Evolutionary conservation across 1,284 basidiomycete genomes (phyloP).

Genomic region (Ganoderma sinense): DNA sequence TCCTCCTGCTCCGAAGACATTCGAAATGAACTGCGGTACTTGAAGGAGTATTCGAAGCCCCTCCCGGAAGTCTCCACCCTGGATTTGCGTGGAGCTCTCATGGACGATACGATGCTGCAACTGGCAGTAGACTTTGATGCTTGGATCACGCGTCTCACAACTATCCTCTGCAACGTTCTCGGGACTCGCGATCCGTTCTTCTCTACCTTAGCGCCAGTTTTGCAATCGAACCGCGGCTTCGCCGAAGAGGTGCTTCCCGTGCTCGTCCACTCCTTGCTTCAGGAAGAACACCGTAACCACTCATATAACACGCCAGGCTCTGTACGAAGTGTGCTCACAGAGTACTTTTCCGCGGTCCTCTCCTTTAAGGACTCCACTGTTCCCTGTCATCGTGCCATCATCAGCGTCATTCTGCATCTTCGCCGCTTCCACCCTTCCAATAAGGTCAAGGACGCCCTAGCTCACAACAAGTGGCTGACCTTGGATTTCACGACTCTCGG

Average conservation of each 20-base stretch:
- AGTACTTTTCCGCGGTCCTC: conserved; percentile 72
- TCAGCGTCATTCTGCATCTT: conserved; percentile 85
- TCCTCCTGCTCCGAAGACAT: conserved; percentile 52
- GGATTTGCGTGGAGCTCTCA: conserved; percentile 48
- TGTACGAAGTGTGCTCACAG: conserved; percentile 54
- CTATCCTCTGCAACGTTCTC: conserved; percentile 68
- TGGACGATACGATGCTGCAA: conserved; percentile 47
- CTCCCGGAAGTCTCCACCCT: conserved; percentile 39
- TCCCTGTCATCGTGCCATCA: conserved; percentile 67
- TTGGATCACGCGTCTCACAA: conserved; percentile 76
- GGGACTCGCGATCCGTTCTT: conserved; percentile 69
- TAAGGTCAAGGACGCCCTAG: conserved; percentile 57
- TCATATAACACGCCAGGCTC: conserved; percentile 23
- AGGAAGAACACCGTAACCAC: conserved; percentile 41
- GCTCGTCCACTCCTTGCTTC: conserved; percentile 77
- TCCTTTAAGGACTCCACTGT: conserved; percentile 48
- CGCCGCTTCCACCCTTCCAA: conserved; percentile 65
- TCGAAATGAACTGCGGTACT: conserved; percentile 57
- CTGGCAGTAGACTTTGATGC: conserved; percentile 53
- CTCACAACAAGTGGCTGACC: conserved; percentile 86
- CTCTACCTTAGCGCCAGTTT: conserved; percentile 66
- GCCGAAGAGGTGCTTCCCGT: conserved; percentile 77
- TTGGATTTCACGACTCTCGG: conserved; percentile 81
- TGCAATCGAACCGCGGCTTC: conserved; percentile 63
- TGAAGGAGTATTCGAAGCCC: conserved; percentile 53